Evolutionary conservation across 371 early-diverging fungal genomes (phyloP), one percentile per base, ranked within the genome.

Genomic region (Mucor mucedo): DNA sequence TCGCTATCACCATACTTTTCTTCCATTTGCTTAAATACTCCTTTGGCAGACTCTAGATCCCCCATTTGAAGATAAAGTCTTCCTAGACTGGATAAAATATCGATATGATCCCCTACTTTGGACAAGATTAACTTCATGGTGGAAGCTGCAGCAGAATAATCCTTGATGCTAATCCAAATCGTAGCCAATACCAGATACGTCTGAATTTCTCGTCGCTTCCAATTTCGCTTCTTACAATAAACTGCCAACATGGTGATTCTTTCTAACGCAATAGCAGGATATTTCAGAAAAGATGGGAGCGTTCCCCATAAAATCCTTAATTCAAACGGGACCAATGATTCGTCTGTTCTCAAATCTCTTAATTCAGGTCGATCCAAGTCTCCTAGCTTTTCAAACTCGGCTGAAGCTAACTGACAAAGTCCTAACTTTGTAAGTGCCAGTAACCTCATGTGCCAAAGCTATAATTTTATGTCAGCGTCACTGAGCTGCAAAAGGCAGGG

Each of bases 41-140:
- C 58, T 33, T 78, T 75, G 0, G 85, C 86, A 10, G 74, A 66
- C 10, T 65, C 64, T 0, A 83, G 38, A 66, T 85, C 83, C 3
- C 86, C 86, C 60, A 84, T 81, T 65, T 88, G 88, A n/a, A 88
- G 59, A 40, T 86, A 84, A 14, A 88, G 55, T 55, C 85, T 69
- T 2, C 84, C 87, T 9, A 86, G 62, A n/a, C 78, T 76, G 1
- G 85, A 83, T 14, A 83, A 56, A 13, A 85, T 62, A 59, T 86
- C 83, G 13, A 81, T 45, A 39, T 85, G 73, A 58, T 72, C 56
- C 8, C 53, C 52, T 4, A 59, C 42, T 21, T 65, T 62, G 1
- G 60, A 52, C 7, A 66, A 50, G 2, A 81, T 61, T 39, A 60
- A 35, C 21, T 75, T 60, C 76, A 84, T 72, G 3, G 72, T 69